phyloP scores from a whole-genome alignment of 768 basidiomycete genomes.

The Xerocomellus amylosporus region DNA sequence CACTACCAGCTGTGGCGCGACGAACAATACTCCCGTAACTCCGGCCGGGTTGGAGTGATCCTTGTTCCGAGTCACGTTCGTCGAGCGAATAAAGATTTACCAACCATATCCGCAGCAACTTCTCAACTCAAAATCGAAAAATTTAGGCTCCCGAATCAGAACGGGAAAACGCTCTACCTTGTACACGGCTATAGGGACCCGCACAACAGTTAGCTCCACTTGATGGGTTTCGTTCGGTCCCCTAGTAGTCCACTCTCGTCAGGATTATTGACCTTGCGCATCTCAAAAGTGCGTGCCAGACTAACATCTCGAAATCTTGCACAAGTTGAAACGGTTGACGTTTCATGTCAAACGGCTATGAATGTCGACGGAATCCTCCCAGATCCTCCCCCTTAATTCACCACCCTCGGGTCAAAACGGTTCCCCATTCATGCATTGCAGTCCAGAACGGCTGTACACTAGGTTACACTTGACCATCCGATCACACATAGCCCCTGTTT shows the following conservation, averaged over 20 bases:
- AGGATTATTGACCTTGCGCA: neutral
- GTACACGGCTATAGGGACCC: too few relatives aligned
- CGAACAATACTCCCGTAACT: neutral
- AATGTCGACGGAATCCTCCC: too few relatives aligned
- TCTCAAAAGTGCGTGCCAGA: neutral
- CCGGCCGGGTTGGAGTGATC: neutral
- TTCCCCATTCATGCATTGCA: neutral
- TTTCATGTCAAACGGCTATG: neutral
- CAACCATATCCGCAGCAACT: neutral
- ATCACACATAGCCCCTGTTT: neutral
- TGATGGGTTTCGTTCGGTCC: neutral
- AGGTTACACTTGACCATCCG: too few relatives aligned
- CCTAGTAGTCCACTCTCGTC: neutral
- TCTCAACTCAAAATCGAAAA: neutral
- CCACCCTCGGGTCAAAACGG: neutral
- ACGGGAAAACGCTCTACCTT: too few relatives aligned
- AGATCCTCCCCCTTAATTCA: too few relatives aligned
- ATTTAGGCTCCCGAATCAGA: neutral
- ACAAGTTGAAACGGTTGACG: slow-evolving; percentile 2
- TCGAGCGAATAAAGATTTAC: neutral
- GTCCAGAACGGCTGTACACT: too few relatives aligned
- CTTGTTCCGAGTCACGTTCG: neutral
- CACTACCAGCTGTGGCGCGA: too few relatives aligned
- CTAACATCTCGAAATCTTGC: neutral
- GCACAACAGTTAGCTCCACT: too few relatives aligned